A percentile compares a stretch with the other conserved stretches of the same genome.
Evolutionary conservation across 1,139 yeast genomes (phyloP).

Genomic region (Suhomyces bokatorum): DNA sequence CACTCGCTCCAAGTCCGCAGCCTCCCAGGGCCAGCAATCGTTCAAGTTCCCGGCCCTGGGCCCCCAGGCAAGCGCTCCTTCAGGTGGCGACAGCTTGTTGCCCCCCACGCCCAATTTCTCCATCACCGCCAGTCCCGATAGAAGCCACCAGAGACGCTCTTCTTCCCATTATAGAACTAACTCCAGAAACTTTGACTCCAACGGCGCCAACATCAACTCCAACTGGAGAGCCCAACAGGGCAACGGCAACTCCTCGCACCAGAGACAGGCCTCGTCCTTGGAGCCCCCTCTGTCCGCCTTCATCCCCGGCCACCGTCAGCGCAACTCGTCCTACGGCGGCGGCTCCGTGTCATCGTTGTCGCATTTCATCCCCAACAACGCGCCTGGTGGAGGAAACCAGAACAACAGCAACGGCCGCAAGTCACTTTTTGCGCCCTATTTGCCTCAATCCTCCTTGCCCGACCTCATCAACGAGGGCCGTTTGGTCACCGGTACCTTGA

Average conservation of each 20-base stretch:
- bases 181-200: constrained; percentile 58
- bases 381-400: constrained; percentile 22
- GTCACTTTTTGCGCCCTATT: constrained; percentile 91
- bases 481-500: constrained; percentile 84
- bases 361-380: constrained; percentile 33
- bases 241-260: constrained; percentile 14
- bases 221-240: constrained; percentile 59
- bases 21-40: constrained; percentile 43
- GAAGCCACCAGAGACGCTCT: constrained; percentile 44
- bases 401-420: constrained; percentile 57
- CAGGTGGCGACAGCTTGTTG: constrained; percentile 23
- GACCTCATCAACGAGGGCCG: constrained; percentile 87
- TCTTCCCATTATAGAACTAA: constrained; percentile 57
- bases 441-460: constrained; percentile 91
- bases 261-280: constrained; percentile 26
- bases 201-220: constrained; percentile 45
- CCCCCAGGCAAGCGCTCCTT: constrained; percentile 5
- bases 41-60: constrained; percentile 43
- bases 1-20: constrained; percentile 39
- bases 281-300: constrained; percentile 55
- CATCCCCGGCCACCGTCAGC: constrained; percentile 77
- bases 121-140: constrained; percentile 44
- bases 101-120: constrained; percentile 52
- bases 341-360: constrained; percentile 62
- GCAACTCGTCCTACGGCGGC: constrained; percentile 63